These are phyloP conservation scores for Starmerella apis DNA, from an alignment of 805 yeast genomes.

Conservation along the genomic window DNA sequence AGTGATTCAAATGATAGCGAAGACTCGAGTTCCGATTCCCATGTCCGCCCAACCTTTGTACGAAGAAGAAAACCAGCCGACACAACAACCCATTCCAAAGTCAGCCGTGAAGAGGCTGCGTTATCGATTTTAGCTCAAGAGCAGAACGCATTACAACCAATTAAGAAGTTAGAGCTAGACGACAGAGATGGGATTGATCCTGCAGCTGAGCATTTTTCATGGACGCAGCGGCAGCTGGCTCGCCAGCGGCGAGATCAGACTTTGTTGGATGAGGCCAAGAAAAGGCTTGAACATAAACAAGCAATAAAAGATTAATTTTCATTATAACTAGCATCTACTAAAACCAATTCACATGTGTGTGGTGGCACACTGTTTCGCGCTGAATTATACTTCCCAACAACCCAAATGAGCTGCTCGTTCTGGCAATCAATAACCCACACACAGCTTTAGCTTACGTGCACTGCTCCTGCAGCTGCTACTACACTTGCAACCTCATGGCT, in stretches of 20 bases:
- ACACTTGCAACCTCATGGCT: neutral
- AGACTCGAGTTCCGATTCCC: neutral
- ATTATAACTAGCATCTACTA: no score
- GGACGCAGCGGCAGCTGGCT: constrained; percentile 36
- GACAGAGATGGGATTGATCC: constrained; percentile 55
- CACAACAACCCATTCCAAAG: neutral
- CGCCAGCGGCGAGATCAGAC: constrained; percentile 36
- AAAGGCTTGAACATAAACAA: neutral
- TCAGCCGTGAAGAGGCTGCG: neutral
- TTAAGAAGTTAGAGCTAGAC: constrained; percentile 33
- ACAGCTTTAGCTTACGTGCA: neutral
- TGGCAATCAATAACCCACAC: no score
- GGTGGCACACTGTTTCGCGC: no score
- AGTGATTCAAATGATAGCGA: neutral
- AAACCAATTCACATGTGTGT: no score
- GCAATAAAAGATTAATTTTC: no score
- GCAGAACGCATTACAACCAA: neutral
- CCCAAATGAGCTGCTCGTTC: no score
- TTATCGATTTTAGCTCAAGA: neutral
- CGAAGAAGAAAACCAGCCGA: neutral
- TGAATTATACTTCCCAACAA: no score
- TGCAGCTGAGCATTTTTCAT: constrained; percentile 35
- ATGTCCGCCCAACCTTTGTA: neutral
- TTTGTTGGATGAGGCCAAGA: constrained; percentile 24
- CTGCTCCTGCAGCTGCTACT: neutral